Conservation (phyloP, 176 grass and related monocot species). For the Chloris gayana region DNA sequence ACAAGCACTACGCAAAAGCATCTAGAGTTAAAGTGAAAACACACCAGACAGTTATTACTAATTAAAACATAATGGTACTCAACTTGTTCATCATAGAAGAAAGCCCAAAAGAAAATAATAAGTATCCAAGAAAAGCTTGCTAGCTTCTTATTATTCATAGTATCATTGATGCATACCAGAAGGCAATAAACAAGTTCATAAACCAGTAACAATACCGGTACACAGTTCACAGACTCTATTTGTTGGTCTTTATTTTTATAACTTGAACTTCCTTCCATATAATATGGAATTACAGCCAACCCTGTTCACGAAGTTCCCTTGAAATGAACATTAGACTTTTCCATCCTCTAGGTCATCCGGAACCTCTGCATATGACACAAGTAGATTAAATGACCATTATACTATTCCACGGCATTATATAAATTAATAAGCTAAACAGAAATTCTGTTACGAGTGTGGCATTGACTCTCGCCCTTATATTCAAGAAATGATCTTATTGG, state of each 20-base stretch:
- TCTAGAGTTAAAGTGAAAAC: background rate
- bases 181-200: background rate
- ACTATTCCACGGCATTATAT: background rate
- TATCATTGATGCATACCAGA: background rate
- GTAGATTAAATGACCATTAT: background rate
- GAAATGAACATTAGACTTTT: background rate
- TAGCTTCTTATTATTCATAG: background rate
- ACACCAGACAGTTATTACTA: background rate
- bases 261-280: background rate
- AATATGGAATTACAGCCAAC: background rate
- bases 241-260: background rate
- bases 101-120: background rate
- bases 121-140: background rate
- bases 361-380: background rate
- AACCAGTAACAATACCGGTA: background rate
- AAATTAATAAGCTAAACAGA: background rate
- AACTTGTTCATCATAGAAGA: background rate
- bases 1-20: background rate
- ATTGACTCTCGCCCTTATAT: background rate
- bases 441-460: background rate
- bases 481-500: background rate
- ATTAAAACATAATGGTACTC: background rate
- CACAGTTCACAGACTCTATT: background rate
- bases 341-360: background rate
- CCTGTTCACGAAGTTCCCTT: background rate